These are phyloP conservation scores for Chaetomiaceae sp. DNA, from an alignment of 2,329 filamentous ascomycete species.

Conservation along the genomic window DNA sequence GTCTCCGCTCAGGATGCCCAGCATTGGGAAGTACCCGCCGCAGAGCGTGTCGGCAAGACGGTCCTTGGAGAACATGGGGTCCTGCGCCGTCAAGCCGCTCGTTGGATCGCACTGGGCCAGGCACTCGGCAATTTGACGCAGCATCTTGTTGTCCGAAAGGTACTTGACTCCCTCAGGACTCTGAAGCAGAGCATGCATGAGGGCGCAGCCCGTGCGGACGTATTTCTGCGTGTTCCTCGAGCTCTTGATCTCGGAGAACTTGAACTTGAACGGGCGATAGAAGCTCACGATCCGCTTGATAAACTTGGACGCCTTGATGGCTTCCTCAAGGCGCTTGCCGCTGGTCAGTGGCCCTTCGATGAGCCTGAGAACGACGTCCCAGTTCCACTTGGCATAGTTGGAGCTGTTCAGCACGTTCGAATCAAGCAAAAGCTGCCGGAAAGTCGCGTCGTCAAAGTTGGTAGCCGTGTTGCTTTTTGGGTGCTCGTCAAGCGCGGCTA, in stretches of 20 bases:
- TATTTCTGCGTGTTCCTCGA: slow-evolving; percentile 93
- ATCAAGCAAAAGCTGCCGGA: slow-evolving; percentile 62
- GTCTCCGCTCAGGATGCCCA: slow-evolving; percentile 81
- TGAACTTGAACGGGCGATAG: slow-evolving; percentile 93
- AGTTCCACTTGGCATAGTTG: slow-evolving; percentile 95
- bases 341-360: slow-evolving; percentile 90
- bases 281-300: slow-evolving; percentile 92
- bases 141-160: slow-evolving; percentile 82
- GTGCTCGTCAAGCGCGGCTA: slow-evolving; percentile 50
- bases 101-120: slow-evolving; percentile 89
- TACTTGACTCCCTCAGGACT: slow-evolving; percentile 80
- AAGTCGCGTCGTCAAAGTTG: slow-evolving; percentile 55
- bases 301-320: slow-evolving; percentile 91
- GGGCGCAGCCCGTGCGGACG: slow-evolving; percentile 77
- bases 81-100: slow-evolving; percentile 70
- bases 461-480: slow-evolving; percentile 44
- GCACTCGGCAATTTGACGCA: slow-evolving; percentile 92
- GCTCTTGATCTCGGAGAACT: slow-evolving; percentile 84
- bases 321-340: slow-evolving; percentile 87
- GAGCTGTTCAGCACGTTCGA: slow-evolving; percentile 82
- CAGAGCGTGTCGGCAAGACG: slow-evolving; percentile 82
- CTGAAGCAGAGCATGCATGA: slow-evolving; percentile 81
- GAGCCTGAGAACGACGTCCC: slow-evolving; percentile 84
- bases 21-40: slow-evolving; percentile 87
- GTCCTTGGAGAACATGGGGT: slow-evolving; percentile 81